Percentiles rank a stretch among this genome's conserved stretches.
phyloP scores from a whole-genome alignment of 768 basidiomycete species.

The Pluteus cervinus region DNA sequence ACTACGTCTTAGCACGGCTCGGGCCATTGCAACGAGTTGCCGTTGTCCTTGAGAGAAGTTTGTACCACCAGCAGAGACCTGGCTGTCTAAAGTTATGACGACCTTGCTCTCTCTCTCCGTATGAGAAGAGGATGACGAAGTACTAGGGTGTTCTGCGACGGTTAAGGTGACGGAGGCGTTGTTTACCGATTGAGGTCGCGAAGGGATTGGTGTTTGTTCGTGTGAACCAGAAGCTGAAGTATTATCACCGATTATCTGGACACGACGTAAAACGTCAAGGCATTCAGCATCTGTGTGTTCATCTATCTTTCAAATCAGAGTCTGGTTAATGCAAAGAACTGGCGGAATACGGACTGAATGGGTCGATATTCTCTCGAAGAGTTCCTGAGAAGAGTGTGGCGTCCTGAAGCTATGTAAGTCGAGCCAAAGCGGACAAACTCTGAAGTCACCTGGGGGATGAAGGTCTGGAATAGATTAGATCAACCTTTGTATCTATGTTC shows the following conservation, averaged over 20 bases:
- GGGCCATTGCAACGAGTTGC: slow-evolving; percentile 83
- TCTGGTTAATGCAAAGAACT: no score
- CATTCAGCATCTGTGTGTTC: slow-evolving; percentile 81
- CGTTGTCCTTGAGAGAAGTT: slow-evolving; percentile 94
- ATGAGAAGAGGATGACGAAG: slow-evolving; percentile 30
- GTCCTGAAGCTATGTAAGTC: slow-evolving; percentile 30
- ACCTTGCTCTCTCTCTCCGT: slow-evolving; percentile 56
- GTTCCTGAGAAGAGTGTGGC: slow-evolving; percentile 79
- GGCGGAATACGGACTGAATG: slow-evolving; percentile 41
- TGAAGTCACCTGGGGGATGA: slow-evolving; percentile 58
- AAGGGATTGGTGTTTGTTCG: slow-evolving; percentile 37
- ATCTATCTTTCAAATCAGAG: slow-evolving; percentile 24
- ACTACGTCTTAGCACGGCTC: slow-evolving; percentile 67
- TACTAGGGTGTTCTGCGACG: slow-evolving; percentile 26
- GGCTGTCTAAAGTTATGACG: slow-evolving; percentile 62
- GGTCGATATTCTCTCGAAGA: slow-evolving; percentile 69
- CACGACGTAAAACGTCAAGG: slow-evolving; percentile 73
- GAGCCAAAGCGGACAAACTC: background rate
- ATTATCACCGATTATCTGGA: slow-evolving; percentile 63
- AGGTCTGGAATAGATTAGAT: slow-evolving; percentile 42
- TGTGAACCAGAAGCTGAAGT: slow-evolving; percentile 48
- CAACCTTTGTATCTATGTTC: slow-evolving; percentile 2
- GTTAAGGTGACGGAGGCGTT: no score
- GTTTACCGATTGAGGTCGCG: slow-evolving; percentile 35
- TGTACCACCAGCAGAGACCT: slow-evolving; percentile 78